phyloP scores from a whole-genome alignment of 2,329 filamentous ascomycete species.

The Colletotrichum acutatum region DNA sequence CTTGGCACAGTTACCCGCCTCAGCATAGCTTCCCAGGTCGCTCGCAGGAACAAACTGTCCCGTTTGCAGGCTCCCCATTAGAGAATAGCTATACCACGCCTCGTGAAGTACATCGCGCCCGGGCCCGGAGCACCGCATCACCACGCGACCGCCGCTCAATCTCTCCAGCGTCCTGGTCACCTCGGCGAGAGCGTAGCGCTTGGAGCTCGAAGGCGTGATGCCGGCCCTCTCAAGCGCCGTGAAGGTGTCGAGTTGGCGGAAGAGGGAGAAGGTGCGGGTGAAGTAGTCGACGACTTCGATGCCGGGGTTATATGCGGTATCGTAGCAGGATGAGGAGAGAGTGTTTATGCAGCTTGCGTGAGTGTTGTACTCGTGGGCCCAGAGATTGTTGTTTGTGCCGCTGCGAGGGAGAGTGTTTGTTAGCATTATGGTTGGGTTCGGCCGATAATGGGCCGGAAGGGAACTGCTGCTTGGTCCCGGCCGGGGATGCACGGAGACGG shows the following conservation, averaged over 20 bases:
- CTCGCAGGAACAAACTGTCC: slow-evolving; percentile 58
- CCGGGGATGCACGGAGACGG: slow-evolving; percentile 11
- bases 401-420: slow-evolving; percentile 36
- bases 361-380: slow-evolving; percentile 79
- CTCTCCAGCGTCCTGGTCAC: slow-evolving; percentile 55
- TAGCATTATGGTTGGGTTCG: background rate
- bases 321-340: slow-evolving; percentile 72
- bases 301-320: slow-evolving; percentile 57
- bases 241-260: slow-evolving; percentile 56
- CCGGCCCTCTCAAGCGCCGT: slow-evolving; percentile 49
- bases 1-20: slow-evolving; percentile 51
- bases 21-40: slow-evolving; percentile 49
- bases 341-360: slow-evolving; percentile 80
- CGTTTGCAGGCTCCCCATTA: slow-evolving; percentile 61
- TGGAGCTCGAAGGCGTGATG: slow-evolving; percentile 47
- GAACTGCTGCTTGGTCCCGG: background rate
- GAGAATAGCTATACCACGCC: slow-evolving; percentile 65
- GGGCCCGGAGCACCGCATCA: slow-evolving; percentile 54
- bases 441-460: background rate
- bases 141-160: slow-evolving; percentile 56
- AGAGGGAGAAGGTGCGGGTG: slow-evolving; percentile 52
- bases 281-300: slow-evolving; percentile 59
- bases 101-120: slow-evolving; percentile 56
- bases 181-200: slow-evolving; percentile 55
- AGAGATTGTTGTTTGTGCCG: slow-evolving; percentile 60